Percentiles rank a stretch among this genome's conserved stretches.
phyloP scores from a whole-genome alignment of 176 grass and related monocot species.

The Phoenix dactylifera region DNA sequence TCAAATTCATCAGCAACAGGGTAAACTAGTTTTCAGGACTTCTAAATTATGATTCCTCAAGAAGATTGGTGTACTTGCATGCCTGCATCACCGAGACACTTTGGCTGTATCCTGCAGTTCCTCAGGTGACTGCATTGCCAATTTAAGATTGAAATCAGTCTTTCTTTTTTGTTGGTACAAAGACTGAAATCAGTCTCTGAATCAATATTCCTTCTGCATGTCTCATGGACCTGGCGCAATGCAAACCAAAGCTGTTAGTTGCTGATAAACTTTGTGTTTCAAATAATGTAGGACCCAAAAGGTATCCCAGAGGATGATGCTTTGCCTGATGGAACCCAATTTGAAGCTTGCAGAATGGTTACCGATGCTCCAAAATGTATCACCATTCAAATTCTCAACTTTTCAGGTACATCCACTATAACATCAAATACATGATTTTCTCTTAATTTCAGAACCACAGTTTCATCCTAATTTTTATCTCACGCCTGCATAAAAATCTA shows the following conservation, averaged over 20 bases:
- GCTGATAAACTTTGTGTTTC: not conserved
- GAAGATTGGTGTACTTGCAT: conserved; percentile 79
- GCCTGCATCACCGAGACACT: conserved; percentile 88
- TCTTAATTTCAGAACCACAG: too few species aligned
- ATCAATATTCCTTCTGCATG: too few species aligned
- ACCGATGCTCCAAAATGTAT: conserved; percentile 68
- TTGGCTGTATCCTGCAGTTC: conserved; percentile 72
- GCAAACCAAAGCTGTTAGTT: too few species aligned
- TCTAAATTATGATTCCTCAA: conserved; percentile 64
- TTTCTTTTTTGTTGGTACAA: too few species aligned
- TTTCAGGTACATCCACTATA: conserved; percentile 45
- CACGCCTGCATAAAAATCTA: too few species aligned
- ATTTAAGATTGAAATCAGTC: not conserved
- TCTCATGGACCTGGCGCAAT: too few species aligned
- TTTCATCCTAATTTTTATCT: too few species aligned
- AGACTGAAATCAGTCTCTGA: too few species aligned
- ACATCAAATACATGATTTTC: too few species aligned
- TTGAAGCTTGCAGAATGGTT: conserved; percentile 74
- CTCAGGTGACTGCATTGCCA: conserved; percentile 37
- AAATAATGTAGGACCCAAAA: conserved; percentile 61
- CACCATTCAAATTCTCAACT: conserved; percentile 97
- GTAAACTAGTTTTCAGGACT: conserved; percentile 48
- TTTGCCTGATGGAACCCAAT: conserved; percentile 79
- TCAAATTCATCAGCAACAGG: conserved; percentile 29
- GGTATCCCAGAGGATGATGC: conserved; percentile 81